Evolutionary conservation across 176 grass and related monocot genomes (phyloP).

Genomic region (Pontederia paniculata): DNA sequence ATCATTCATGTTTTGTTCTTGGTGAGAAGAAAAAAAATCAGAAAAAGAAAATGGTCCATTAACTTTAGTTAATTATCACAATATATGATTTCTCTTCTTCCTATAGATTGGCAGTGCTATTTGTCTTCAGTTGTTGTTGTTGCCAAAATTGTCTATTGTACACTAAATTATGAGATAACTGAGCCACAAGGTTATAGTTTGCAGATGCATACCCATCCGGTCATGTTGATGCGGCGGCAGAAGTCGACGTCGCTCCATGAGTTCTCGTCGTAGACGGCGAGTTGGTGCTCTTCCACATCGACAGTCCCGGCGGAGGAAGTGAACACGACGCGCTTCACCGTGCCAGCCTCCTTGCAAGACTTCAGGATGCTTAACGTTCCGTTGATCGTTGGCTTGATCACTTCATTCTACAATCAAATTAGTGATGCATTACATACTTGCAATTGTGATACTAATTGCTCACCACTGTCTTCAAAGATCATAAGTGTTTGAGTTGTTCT

Average conservation of each 20-base stretch:
- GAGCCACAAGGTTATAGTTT: neutral
- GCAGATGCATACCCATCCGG: conserved; percentile 12
- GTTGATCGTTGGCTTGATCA: conserved; percentile 12
- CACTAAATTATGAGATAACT: neutral
- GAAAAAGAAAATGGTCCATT: too few relatives aligned
- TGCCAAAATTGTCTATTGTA: neutral
- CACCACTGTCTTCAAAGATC: too few relatives aligned
- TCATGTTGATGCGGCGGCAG: conserved; percentile 11
- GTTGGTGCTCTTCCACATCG: neutral
- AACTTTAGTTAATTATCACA: too few relatives aligned
- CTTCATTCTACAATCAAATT: conserved; percentile 19
- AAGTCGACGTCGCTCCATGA: conserved; percentile 33
- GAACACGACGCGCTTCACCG: conserved; percentile 25
- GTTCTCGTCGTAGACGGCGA: conserved; percentile 11
- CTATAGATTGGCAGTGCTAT: too few relatives aligned
- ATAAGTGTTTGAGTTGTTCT: too few relatives aligned
- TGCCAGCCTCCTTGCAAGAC: conserved; percentile 19
- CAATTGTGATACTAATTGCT: too few relatives aligned
- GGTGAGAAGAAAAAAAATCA: too few relatives aligned
- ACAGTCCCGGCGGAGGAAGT: conserved; percentile 15
- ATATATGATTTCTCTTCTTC: too few relatives aligned
- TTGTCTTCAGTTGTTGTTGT: too few relatives aligned
- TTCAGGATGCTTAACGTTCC: conserved; percentile 23
- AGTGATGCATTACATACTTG: too few relatives aligned
- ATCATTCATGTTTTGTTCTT: neutral